phyloP scores from a whole-genome alignment of 805 yeast species.

The Spathaspora passalidarum region DNA sequence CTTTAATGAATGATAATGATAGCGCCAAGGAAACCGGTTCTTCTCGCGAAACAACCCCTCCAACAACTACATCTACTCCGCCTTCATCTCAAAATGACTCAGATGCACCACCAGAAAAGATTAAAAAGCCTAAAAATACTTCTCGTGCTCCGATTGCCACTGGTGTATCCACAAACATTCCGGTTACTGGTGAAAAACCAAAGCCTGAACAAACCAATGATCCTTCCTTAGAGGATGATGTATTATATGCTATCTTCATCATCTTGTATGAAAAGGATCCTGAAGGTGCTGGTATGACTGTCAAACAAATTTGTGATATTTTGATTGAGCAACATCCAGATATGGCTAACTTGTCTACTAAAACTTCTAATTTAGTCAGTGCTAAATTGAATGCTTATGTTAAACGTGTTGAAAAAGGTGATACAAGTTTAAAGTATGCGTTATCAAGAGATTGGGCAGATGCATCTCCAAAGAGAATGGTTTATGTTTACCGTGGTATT shows the following conservation, averaged over 20 bases:
- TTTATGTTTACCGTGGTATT: constrained; percentile 78
- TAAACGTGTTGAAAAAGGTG: constrained; percentile 82
- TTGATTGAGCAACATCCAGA: constrained; percentile 74
- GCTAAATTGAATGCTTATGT: constrained; percentile 85
- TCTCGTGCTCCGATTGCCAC: constrained; percentile 58
- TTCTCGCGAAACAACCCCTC: constrained; percentile 23
- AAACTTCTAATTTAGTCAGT: constrained; percentile 75
- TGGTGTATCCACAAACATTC: constrained; percentile 75
- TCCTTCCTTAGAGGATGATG: constrained; percentile 68
- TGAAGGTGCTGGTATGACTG: constrained; percentile 80
- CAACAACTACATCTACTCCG: constrained; percentile 10
- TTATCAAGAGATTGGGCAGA: constrained; percentile 88
- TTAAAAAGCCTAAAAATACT: constrained; percentile 34
- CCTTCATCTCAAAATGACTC: constrained; percentile 10
- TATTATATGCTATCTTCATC: constrained; percentile 69
- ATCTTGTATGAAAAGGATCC: constrained; percentile 69
- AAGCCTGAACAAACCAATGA: constrained; percentile 62
- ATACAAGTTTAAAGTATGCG: constrained; percentile 66
- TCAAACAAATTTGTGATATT: constrained; percentile 79
- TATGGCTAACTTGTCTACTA: constrained; percentile 77
- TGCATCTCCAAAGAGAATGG: constrained; percentile 86
- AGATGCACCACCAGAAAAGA: constrained; percentile 10
- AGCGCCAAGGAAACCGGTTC: constrained; percentile 8
- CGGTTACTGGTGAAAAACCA: constrained; percentile 72
- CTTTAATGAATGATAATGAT: constrained; percentile 30